Evolutionary conservation across 139 green algal genomes (phyloP).

Genomic region (Closterium sp.): DNA sequence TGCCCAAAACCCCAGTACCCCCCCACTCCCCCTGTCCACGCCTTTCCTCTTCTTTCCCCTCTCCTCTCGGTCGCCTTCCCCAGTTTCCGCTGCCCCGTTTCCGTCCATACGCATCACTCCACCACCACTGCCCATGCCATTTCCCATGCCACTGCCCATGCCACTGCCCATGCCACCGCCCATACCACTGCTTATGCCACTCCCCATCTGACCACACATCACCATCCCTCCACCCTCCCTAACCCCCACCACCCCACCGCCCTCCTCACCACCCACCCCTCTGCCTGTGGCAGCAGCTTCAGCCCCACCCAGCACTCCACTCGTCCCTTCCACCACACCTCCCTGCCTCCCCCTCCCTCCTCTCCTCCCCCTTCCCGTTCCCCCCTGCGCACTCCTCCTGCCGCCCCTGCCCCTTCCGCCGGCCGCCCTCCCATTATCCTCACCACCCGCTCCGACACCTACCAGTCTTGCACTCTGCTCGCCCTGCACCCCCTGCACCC

Average conservation of each 20-base stretch:
- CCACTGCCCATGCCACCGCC: not conserved
- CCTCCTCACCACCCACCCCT: not conserved
- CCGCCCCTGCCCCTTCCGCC: not conserved
- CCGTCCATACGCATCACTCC: not conserved
- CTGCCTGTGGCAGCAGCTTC: no score
- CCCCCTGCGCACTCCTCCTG: not conserved
- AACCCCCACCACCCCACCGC: no score
- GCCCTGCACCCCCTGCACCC: no score
- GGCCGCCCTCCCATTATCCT: no score
- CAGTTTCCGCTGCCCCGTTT: not conserved
- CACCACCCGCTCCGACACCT: not conserved
- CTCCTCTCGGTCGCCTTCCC: not conserved
- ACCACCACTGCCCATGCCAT: no score
- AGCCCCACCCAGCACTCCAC: not conserved
- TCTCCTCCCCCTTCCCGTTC: not conserved
- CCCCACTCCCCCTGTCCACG: no score
- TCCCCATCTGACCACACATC: not conserved
- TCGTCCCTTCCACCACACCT: not conserved
- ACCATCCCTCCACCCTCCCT: not conserved
- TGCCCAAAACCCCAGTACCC: no score
- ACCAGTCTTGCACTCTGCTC: not conserved
- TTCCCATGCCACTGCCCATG: not conserved
- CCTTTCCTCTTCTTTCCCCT: not conserved
- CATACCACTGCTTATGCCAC: not conserved
- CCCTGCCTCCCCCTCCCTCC: not conserved